Base-by-base conservation (phyloP, 2,329 filamentous ascomycete genomes). In the Didymella arachidicola region DNA sequence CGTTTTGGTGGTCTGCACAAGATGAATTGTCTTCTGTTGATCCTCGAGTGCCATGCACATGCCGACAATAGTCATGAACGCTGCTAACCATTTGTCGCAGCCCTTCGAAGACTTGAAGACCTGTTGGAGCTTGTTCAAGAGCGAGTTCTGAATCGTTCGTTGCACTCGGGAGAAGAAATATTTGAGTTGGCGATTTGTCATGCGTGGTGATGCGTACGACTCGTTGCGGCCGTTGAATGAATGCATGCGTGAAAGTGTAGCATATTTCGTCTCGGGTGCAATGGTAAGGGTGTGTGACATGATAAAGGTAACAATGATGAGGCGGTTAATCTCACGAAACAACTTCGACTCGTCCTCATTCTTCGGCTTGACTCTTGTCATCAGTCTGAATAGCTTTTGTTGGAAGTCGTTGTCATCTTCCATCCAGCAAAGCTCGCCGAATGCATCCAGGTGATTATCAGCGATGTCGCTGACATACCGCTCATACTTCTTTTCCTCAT, bases 181-280 rank as follows among this genome's bases (percentile, higher is more conserved):
- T 61, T 83, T 83, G 16, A 83, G 73, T 60, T 83, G 81, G 14
- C 79, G 76, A 53, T 80, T 81, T 12, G 80, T 80, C 64, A 83
- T 78, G 52, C 79, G 77, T 2, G 81, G 80, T 4, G 74, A 75
- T n/a, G 73, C 77, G 61, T 68, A 73, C 27, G 70, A 71, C 36
- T 68, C 59, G 26, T 66, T 60, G 7, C 66, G 71, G 22, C 68
- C 69, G n/a, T 63, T 61, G 46, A 74, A 75, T 19, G 76, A 76
- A 29, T 73, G 75, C 60, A 82, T 73, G 25, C 73, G 71, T 25
- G 68, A 66, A n/a, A 82, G 70, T 18, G 77, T 72, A 6, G 67
- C 57, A 18, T 63, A 63, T 25, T 79, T 76, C 26, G 72, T 75
- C 57, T 78, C 72, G 54, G 79, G 74, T 25, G 74, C 71, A 26